Conservation (phyloP, 2,329 filamentous ascomycete genomes). For the Botrytis deweyae region DNA sequence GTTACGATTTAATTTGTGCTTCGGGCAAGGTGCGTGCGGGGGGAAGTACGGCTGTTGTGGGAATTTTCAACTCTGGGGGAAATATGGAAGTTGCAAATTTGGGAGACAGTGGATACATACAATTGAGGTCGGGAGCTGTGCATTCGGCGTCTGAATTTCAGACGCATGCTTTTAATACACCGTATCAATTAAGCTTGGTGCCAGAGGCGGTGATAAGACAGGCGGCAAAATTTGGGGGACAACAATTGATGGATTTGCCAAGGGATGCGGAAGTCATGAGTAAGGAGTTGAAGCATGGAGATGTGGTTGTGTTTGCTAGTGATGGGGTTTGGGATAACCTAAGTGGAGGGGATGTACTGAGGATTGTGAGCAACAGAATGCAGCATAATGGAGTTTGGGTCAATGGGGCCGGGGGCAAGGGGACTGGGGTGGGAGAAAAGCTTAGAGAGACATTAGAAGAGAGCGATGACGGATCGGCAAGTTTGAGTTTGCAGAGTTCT, state of each 20-base stretch:
- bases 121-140: conserved; percentile 81
- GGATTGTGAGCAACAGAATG: conserved; percentile 77
- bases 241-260: conserved; percentile 78
- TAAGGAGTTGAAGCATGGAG: conserved; percentile 79
- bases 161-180: conserved; percentile 97
- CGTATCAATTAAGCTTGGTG: conserved; percentile 88
- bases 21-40: conserved; percentile 76
- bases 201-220: conserved; percentile 77
- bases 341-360: conserved; percentile 83
- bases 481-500: conserved; percentile 65
- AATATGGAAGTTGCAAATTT: conserved; percentile 86
- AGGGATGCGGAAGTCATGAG: conserved; percentile 78
- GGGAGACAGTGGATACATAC: conserved; percentile 90
- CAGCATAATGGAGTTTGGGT: conserved; percentile 71
- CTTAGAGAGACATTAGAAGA: conserved; percentile 54
- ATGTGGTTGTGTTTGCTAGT: conserved; percentile 89
- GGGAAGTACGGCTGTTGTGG: conserved; percentile 91
- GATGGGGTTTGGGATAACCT: conserved; percentile 97
- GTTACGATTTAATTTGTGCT: conserved; percentile 77
- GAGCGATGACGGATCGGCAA: conserved; percentile 41
- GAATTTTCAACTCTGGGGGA: conserved; percentile 70
- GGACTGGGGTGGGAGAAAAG: conserved; percentile 62
- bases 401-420: conserved; percentile 53
- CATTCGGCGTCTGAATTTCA: conserved; percentile 81
- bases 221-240: conserved; percentile 79